Conservation (phyloP, 108 stramenopile genomes). For the Pelagomonas calceolata region DNA sequence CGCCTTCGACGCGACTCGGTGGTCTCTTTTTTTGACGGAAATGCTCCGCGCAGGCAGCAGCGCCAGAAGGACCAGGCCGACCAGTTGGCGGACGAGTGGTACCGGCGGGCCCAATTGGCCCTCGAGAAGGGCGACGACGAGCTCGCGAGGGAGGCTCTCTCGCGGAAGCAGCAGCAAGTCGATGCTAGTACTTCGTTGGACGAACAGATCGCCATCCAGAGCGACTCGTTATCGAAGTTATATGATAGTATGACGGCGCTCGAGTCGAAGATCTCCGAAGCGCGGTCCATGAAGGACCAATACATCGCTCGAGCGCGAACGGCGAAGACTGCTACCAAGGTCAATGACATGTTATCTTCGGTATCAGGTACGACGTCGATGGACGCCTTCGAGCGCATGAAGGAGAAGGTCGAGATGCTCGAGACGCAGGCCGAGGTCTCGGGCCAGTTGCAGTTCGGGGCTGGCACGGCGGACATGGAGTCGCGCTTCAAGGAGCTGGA, state of each 20-base stretch:
- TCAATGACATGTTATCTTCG: constrained; percentile 89
- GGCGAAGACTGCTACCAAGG: constrained; percentile 80
- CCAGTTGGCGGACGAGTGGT: constrained; percentile 73
- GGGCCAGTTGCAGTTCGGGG: constrained; percentile 68
- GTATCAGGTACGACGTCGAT: constrained; percentile 71
- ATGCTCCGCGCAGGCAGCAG: no score
- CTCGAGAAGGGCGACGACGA: constrained; percentile 79
- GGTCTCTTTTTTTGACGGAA: no score
- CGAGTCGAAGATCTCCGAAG: constrained; percentile 78
- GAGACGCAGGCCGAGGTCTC: constrained; percentile 83
- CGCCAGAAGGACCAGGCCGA: constrained; percentile 80
- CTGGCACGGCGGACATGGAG: constrained; percentile 8
- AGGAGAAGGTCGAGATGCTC: constrained; percentile 86
- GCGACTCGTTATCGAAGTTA: constrained; percentile 62
- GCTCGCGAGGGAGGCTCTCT: constrained; percentile 80
- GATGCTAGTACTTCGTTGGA: constrained; percentile 53
- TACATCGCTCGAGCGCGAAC: constrained; percentile 87
- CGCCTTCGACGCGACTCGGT: no score
- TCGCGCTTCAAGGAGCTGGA: background rate
- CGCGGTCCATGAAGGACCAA: constrained; percentile 85
- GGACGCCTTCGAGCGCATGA: constrained; percentile 91
- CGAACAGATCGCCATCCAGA: constrained; percentile 68
- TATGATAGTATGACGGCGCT: constrained; percentile 84
- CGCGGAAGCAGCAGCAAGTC: constrained; percentile 68
- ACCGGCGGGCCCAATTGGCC: constrained; percentile 87